Conservation (phyloP, 1,139 yeast genomes). For the Geotrichum reessii region DNA sequence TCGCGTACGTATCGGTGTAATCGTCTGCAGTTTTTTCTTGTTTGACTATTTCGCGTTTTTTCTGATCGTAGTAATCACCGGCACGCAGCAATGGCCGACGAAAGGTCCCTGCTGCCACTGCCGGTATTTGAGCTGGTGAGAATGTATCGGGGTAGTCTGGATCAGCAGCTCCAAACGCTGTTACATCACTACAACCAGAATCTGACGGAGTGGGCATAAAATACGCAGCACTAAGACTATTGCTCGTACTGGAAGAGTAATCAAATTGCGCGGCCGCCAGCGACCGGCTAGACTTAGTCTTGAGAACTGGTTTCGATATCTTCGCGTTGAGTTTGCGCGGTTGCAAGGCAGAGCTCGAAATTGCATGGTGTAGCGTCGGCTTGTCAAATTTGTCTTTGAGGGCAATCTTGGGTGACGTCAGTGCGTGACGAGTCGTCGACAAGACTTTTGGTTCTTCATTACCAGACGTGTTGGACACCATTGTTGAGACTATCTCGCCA, state of each 20-base stretch:
- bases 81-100: not conserved
- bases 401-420: not conserved
- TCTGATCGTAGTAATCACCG: not conserved
- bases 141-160: not conserved
- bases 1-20: not conserved
- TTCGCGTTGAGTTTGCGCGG: conserved; percentile 8
- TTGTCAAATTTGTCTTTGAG: not conserved
- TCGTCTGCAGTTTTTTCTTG: not conserved
- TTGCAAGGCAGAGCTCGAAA: conserved; percentile 1
- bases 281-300: not conserved
- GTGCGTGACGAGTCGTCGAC: not conserved
- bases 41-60: not conserved
- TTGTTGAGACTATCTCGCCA: conserved; percentile 3
- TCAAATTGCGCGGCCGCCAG: not conserved
- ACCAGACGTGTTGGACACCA: conserved; percentile 7
- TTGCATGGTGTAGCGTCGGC: not conserved
- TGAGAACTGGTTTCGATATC: conserved; percentile 1
- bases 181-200: conserved; percentile 26
- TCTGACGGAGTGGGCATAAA: conserved; percentile 33
- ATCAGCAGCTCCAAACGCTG: conserved; percentile 3
- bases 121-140: not conserved
- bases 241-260: conserved; percentile 1
- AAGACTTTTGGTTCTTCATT: not conserved
- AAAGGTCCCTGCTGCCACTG: not conserved
- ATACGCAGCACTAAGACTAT: conserved; percentile 6